Base-by-base conservation (phyloP, 1,284 basidiomycete species). In the Thelephora terrestris region DNA sequence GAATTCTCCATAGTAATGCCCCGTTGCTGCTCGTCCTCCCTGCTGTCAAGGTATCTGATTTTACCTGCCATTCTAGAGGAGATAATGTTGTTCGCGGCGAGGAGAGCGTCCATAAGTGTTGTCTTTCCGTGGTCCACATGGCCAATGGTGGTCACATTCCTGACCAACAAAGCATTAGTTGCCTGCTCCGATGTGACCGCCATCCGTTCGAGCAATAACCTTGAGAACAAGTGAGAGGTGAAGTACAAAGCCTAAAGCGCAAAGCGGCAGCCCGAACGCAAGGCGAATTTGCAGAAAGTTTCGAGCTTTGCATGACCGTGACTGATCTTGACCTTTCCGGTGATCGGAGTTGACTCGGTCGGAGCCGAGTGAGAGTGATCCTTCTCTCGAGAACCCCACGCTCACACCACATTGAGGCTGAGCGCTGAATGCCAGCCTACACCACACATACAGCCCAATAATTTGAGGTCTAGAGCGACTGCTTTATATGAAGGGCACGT, bases 1-100 rank as follows among this genome's bases (percentile, higher is more conserved):
- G 91, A 94, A 55, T 88, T 91, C 67, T 99, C 94, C 95, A 99
- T 99, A 0, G 96, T 99, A 55, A 99, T 99, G 1, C 96, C 96
- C 45, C 96, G 73, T 67, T 98, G 85, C 63, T 99, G 95, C 64
- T 99, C 96, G 60, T 99, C 96, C 63, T 96, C 93, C 55, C 96
- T 75, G 51, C 88, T 92, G 64, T 99, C 96, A 44, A 99, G 73
- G 65, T 96, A 99, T 49, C 96, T 76, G 63, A 99, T 82, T 66
- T 97, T 98, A 20, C 96, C 96, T 0, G 94, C 96, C 81, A 98
- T 88, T 42, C 91, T 74, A 4, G 85, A 71, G 1, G 94, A 97
- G 60, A 99, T 98, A 64, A 99, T 98, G 60, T 93, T 95, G 70
- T 99, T 99, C 25, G 95, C 91, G 2, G 95, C 95, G 16, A 99